Conservation (phyloP, 2,329 filamentous ascomycete species). For the Fusarium sp. region DNA sequence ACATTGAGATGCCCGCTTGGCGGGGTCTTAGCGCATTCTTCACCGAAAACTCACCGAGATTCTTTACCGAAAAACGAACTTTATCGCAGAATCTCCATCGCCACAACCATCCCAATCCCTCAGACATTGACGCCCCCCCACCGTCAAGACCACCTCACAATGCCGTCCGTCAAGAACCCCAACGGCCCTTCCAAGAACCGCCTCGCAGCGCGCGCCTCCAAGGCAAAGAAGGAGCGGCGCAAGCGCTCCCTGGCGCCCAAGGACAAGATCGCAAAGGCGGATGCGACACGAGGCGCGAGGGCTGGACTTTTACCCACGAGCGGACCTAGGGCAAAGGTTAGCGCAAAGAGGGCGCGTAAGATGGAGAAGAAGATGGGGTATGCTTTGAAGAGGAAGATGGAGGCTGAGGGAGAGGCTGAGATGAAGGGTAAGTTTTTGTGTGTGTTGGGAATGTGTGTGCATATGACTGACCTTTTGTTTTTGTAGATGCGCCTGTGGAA, state of each 20-base stretch:
- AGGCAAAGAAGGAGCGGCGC: constrained; percentile 54
- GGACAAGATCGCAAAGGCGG: constrained; percentile 53
- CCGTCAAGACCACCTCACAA: constrained; percentile 40
- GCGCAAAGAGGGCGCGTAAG: constrained; percentile 65
- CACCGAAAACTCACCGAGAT: constrained; percentile 33
- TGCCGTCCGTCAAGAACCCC: constrained; percentile 66
- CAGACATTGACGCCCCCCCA: background rate
- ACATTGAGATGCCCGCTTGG: constrained; percentile 19
- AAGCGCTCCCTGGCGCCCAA: constrained; percentile 52
- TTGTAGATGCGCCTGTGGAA: constrained; percentile 39
- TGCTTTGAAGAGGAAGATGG: constrained; percentile 61
- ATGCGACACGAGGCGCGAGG: constrained; percentile 59
- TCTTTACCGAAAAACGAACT: constrained; percentile 28
- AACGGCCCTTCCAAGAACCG: constrained; percentile 65
- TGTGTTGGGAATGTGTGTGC: constrained; percentile 6
- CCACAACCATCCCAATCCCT: background rate
- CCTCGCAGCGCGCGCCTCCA: constrained; percentile 56
- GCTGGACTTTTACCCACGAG: constrained; percentile 63
- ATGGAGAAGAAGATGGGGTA: constrained; percentile 62
- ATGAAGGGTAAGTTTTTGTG: constrained; percentile 54
- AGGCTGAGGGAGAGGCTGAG: constrained; percentile 57
- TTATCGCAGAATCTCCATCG: constrained; percentile 24
- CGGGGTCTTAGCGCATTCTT: constrained; percentile 25
- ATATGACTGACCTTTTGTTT: constrained; percentile 5
- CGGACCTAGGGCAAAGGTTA: constrained; percentile 60